A percentile compares a stretch with the other conserved stretches of the same genome.
These are phyloP conservation scores for Syzygium syzygioides DNA, from an alignment of 441 rosid genomes.

Conservation along the genomic window DNA sequence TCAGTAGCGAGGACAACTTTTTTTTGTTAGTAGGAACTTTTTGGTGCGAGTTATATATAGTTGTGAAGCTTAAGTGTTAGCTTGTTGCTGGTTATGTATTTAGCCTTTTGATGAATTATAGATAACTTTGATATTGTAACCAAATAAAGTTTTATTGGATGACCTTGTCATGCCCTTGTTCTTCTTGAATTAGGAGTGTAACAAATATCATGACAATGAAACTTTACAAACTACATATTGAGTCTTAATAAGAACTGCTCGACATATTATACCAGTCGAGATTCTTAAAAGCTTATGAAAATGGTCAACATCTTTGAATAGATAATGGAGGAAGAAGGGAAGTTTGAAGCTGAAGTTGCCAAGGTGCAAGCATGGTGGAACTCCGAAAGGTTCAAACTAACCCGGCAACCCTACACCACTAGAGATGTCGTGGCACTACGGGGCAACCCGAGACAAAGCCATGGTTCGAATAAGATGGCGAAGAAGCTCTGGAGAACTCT, in stretches of 20 bases:
- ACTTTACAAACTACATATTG: background rate
- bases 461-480: slow-evolving; percentile 83
- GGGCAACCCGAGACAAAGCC: slow-evolving; percentile 72
- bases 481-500: slow-evolving; percentile 88
- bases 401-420: slow-evolving; percentile 70
- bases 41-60: no score
- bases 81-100: no score
- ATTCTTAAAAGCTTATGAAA: background rate
- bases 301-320: slow-evolving; percentile 2
- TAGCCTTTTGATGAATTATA: no score
- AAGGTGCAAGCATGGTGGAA: slow-evolving; percentile 96
- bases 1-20: no score
- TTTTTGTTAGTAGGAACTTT: no score
- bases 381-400: slow-evolving; percentile 89
- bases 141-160: background rate
- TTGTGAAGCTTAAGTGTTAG: no score
- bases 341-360: slow-evolving; percentile 78
- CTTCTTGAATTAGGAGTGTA: no score
- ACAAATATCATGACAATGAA: background rate
- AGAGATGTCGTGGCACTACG: slow-evolving; percentile 79
- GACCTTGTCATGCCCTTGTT: no score
- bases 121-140: no score
- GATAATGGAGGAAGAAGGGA: slow-evolving; percentile 90
- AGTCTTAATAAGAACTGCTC: background rate
- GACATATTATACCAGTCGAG: background rate